These are phyloP conservation scores for Acmispon strigosus DNA, from an alignment of 306 rosid species.

Conservation along the genomic window DNA sequence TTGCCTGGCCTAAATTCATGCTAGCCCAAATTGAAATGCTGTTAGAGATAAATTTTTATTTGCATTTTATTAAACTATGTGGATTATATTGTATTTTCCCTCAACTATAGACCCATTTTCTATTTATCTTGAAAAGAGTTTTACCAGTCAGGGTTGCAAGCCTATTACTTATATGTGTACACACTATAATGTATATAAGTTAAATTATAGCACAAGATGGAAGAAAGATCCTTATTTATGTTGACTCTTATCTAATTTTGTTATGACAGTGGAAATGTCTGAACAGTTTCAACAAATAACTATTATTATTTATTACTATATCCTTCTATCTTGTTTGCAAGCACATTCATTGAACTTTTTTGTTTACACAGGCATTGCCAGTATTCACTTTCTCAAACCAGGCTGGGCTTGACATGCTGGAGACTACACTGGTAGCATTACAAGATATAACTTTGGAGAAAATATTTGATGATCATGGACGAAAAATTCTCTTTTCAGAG, in stretches of 20 bases:
- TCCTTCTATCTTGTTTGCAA: neutral
- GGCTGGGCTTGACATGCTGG: constrained; percentile 99
- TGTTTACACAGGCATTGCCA: constrained; percentile 69
- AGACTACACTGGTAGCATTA: constrained; percentile 89
- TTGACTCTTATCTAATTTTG: neutral
- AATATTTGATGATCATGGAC: constrained; percentile 91
- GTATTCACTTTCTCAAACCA: constrained; percentile 97
- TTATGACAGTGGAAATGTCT: neutral
- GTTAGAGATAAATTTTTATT: neutral
- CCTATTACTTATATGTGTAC: neutral
- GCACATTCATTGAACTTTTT: neutral
- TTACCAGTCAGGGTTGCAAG: neutral
- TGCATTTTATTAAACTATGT: neutral
- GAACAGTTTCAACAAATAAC: neutral
- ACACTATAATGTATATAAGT: neutral
- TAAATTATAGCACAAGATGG: neutral
- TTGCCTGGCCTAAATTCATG: neutral
- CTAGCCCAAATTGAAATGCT: neutral
- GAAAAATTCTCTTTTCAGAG: constrained; percentile 79
- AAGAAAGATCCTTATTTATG: neutral
- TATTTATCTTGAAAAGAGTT: neutral
- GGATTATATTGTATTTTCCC: neutral
- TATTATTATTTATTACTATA: neutral
- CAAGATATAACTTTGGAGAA: constrained; percentile 86
- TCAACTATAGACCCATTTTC: neutral